Conservation (phyloP, 2,329 filamentous ascomycete genomes). For the Aureobasidium sp. region DNA sequence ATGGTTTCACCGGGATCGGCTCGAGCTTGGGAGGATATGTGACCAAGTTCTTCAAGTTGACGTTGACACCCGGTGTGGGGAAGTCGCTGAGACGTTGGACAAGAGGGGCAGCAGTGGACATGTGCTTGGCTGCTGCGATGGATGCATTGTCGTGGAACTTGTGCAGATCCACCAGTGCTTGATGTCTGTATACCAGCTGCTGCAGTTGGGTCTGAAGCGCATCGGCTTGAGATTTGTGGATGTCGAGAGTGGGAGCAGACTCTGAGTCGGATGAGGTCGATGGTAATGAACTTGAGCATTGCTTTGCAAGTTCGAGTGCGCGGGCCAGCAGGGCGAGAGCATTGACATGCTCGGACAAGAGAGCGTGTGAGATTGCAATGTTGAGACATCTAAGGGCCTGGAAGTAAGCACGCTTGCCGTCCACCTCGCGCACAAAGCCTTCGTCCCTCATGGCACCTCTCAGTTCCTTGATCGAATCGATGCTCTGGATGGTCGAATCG, state of each 20-base stretch:
- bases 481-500: constrained; percentile 80
- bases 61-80: constrained; percentile 48
- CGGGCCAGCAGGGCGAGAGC: constrained; percentile 75
- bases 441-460: constrained; percentile 83
- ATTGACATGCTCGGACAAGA: constrained; percentile 64
- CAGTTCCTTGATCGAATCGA: constrained; percentile 82
- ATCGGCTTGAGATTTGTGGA: constrained; percentile 51
- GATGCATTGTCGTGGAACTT: constrained; percentile 47
- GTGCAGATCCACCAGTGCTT: constrained; percentile 76
- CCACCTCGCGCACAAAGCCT: constrained; percentile 66
- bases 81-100: constrained; percentile 71
- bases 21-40: constrained; percentile 78
- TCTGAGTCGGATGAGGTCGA: constrained; percentile 28
- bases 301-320: constrained; percentile 54
- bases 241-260: constrained; percentile 56
- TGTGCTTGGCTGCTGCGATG: constrained; percentile 37
- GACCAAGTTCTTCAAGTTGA: constrained; percentile 74
- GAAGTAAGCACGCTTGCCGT: constrained; percentile 74
- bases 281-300: constrained; percentile 42
- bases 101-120: constrained; percentile 48
- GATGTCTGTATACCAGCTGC: constrained; percentile 68
- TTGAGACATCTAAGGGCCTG: constrained; percentile 76
- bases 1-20: constrained; percentile 80
- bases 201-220: constrained; percentile 56
- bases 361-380: constrained; percentile 73